Base-by-base conservation (phyloP, 495 filamentous ascomycete genomes). In the Chaetomium cochliodes region DNA sequence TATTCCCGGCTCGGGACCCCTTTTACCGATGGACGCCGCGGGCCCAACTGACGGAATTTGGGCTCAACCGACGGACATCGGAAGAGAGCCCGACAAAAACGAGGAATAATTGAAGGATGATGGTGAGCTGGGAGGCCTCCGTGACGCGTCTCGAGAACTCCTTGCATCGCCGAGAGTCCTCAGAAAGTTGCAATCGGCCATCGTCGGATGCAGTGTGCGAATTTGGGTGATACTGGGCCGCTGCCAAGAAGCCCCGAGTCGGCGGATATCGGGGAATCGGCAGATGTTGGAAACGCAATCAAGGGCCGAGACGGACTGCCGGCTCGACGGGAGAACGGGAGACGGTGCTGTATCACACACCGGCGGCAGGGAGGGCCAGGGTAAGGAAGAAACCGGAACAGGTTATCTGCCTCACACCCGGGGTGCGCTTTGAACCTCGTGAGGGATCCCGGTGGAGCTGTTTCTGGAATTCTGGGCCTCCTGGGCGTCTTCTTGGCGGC, bases 231-330 rank as follows among this genome's bases (percentile, higher is more conserved):
- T 33, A 18, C 26, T 37, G 54, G 11, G 37, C 52, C 33, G 52
- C 49, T 33, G 63, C 62, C 62, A 63, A 65, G 67, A 68, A 56
- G 54, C 55, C 54, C 68, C 68, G 68, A 67, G 44, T 70, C 68
- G 68, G 68, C 68, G 68, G 68, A 70, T 67, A 26, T 70, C 68
- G 68, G 68, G 59, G 65, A 58, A 67, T 58, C 68, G 65, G 68
- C 58, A 67, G 68, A 59, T 59, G 61, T 50, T 37, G 9, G 3
- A 54, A n/a, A 28, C 23, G 13, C 9, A 16, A 30, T 13, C 26
- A 12, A 56, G 51, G 55, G 25, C 60, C 60, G 60, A 60, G 49
- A 49, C 13, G 51, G 60, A 55, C 64, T 64, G 65, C 65, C 65
- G 65, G 61, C 55, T 39, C 11, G 42, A 60, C 55, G 60, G 56